Conservation (phyloP, 345 rosid genomes). For the Conringia planisiliqua region DNA sequence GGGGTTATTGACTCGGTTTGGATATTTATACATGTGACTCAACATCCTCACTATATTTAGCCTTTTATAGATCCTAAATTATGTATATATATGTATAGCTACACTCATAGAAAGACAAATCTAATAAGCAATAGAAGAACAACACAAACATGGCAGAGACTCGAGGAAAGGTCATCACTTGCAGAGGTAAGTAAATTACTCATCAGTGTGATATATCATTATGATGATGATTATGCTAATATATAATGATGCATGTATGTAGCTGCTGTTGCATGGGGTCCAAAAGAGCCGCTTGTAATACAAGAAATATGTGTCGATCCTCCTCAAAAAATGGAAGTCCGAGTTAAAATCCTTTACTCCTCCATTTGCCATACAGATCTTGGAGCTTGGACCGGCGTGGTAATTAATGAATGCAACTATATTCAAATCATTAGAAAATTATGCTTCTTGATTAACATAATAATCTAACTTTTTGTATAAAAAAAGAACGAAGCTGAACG, state of each 20-base stretch:
- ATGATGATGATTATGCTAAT: background rate
- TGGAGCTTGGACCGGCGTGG: slow-evolving; percentile 61
- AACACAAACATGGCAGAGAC: slow-evolving; percentile 23
- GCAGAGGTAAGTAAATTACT: slow-evolving; percentile 27
- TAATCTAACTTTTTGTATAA: background rate
- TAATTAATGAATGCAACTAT: slow-evolving; percentile 24
- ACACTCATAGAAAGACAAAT: background rate
- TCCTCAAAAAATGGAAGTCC: slow-evolving; percentile 58
- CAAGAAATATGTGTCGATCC: slow-evolving; percentile 64
- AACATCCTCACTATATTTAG: slow-evolving; percentile 5
- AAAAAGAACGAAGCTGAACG: slow-evolving; percentile 53
- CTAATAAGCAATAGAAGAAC: background rate
- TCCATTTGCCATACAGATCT: slow-evolving; percentile 74
- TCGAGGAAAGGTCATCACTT: slow-evolving; percentile 32
- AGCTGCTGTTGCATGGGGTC: slow-evolving; percentile 67
- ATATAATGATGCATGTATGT: background rate
- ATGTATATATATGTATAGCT: background rate
- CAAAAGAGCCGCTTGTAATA: slow-evolving; percentile 48
- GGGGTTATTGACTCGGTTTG: slow-evolving; percentile 18
- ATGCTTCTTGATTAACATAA: background rate
- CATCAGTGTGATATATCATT: background rate
- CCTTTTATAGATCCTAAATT: background rate
- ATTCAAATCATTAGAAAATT: background rate
- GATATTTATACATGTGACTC: background rate
- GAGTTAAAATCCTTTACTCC: slow-evolving; percentile 53